Percentiles rank a stretch among this genome's conserved stretches.
Evolutionary conservation across 139 green algal genomes (phyloP).

Genomic region (Tetradesmus obliquus): DNA sequence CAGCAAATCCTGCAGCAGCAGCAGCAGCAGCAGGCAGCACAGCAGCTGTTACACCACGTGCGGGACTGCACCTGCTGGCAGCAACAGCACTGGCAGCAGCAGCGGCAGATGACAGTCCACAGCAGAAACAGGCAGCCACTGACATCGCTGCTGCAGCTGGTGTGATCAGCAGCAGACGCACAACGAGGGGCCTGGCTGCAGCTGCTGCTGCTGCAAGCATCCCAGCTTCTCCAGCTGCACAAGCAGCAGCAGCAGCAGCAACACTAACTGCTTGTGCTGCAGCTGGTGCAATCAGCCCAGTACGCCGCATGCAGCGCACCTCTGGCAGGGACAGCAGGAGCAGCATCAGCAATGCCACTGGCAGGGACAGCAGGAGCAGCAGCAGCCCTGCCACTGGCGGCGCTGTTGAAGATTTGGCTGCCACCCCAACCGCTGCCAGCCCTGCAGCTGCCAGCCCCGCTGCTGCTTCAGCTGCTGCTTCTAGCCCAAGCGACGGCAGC

Average conservation of each 20-base stretch:
- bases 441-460: background rate
- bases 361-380: background rate
- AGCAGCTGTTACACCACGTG: background rate
- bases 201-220: background rate
- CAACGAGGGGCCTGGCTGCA: background rate
- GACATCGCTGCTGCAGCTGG: background rate
- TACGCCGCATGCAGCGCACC: background rate
- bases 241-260: background rate
- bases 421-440: background rate
- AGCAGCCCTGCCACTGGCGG: background rate
- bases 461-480: background rate
- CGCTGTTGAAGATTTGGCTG: background rate
- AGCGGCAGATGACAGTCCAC: background rate
- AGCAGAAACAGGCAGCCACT: background rate
- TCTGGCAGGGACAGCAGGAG: background rate
- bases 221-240: background rate
- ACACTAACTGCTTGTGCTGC: background rate
- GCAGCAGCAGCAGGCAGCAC: background rate
- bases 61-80: conserved; percentile 8
- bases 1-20: background rate
- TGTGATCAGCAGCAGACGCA: background rate
- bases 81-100: background rate
- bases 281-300: background rate
- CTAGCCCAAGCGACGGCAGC: background rate
- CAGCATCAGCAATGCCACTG: background rate